Conservation (phyloP, 305 asterid genomes). For the Rubia tinctorum region DNA sequence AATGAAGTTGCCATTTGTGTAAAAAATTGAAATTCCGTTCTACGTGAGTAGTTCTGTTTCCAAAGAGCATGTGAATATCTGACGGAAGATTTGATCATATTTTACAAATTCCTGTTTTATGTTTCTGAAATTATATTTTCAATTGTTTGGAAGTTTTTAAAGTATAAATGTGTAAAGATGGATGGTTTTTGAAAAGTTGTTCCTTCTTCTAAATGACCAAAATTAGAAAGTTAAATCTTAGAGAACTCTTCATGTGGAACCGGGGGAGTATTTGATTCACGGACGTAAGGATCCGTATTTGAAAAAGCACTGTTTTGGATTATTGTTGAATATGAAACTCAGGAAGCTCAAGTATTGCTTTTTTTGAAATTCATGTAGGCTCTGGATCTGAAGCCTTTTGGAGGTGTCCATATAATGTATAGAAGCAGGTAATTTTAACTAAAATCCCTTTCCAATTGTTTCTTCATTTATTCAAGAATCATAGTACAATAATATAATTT, state of each 20-base stretch:
- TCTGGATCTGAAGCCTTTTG: conserved; percentile 68
- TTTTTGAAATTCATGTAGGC: conserved; percentile 49
- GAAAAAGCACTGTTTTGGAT: background rate
- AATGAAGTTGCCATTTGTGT: no score
- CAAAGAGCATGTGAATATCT: no score
- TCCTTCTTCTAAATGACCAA: background rate
- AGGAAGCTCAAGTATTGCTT: background rate
- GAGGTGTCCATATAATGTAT: conserved; percentile 62
- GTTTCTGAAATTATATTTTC: background rate
- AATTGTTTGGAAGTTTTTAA: background rate
- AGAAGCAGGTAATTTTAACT: conserved; percentile 54
- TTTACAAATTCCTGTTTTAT: background rate
- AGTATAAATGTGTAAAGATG: background rate
- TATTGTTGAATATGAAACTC: background rate
- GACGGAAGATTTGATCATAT: background rate
- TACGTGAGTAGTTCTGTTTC: no score
- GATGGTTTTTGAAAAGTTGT: background rate
- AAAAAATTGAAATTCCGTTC: background rate
- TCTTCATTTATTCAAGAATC: background rate
- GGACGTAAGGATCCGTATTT: background rate
- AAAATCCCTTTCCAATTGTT: conserved; percentile 7
- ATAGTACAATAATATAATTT: background rate
- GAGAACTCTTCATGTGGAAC: background rate
- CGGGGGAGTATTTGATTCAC: background rate
- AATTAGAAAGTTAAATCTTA: background rate